Evolutionary conservation across 2,329 filamentous ascomycete genomes (phyloP), one percentile per base, ranked within the genome.

Genomic region (Beauveria sp.): DNA sequence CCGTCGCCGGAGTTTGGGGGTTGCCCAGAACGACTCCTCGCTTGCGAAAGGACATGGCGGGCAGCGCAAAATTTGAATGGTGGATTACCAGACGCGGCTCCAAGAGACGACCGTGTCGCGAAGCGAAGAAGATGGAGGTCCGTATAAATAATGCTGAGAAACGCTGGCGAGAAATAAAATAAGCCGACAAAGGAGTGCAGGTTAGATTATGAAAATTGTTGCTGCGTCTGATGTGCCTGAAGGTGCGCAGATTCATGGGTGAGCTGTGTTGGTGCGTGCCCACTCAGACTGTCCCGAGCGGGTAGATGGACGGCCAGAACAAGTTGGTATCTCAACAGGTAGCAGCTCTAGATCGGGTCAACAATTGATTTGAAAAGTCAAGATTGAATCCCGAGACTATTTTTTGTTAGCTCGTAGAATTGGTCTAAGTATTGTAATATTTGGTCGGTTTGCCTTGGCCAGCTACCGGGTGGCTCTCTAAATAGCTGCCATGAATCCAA

Each of bases 11-110:
- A 4, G 67, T 60, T 14, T 67, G 67, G 1, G 71, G 55, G 7
- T 72, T 63, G 44, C 73, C 73, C 44, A 85, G 76, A 12, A 84
- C 77, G 41, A 81, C 76, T 64, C 82, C 84, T 64, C 81, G 76
- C 66, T 83, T 84, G 62, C 81, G 77, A 64, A 85, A 85, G 3
- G 82, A 83, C 83, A 85, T 85, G 26, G 14, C 50, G n/a, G 40
- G 12, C 41, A n/a, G 26, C 22, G 50, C 58, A 54, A 54, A 59
- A 37, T 47, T 46, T 59, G 48, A 59, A 2, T 18, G 20, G n/a
- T 22, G 30, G 18, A 18, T 5, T 37, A 30, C 30, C 30, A 12
- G 14, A 34, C 12, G 30, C 30, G 14, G 30, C 30, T 34, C 12
- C 16, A 8, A 28, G 28, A 50, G 16, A 20, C 8, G 28, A 16